Base-by-base conservation (phyloP, 139 green algal genomes). In the Parachlorella kessleri region DNA sequence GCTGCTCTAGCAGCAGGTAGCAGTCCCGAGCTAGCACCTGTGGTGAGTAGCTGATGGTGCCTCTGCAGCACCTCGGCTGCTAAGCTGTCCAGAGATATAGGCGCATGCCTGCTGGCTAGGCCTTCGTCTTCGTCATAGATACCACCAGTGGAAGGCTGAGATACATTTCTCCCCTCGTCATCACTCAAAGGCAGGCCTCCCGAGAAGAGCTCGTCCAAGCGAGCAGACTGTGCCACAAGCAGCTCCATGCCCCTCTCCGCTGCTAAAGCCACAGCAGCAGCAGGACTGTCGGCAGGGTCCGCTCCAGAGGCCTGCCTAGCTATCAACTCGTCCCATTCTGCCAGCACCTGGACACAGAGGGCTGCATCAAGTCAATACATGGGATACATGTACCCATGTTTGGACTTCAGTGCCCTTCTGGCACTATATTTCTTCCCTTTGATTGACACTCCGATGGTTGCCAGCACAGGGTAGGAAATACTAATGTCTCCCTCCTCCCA, bases 161-260 rank as follows among this genome's bases (percentile, higher is more conserved):
- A n/a, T n/a, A n/a, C n/a, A n/a, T n/a, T n/a, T n/a, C n/a, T n/a
- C n/a, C n/a, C n/a, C 1, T 72, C 73, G 6, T 53, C 48, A 28
- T 65, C 53, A 33, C 1, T 64, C 66, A 41, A 30, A 28, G 18
- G 54, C 36, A 65, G 48, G 3, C 72, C 53, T 24, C 67, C 40
- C 54, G 42, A 21, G 32, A 59, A 48, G 26, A 79, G 55, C 0
- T 55, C 65, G 66, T 79, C 70, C 36, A 72, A 28, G 14, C 21
- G 18, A 42, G 21, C 18, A 21, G 69, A 48, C 36, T 83, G 77
- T 10, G 40, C 63, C 3, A 6, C 40, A 33, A 83, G 64, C 77
- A 83, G 72, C 9, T 66, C 64, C 33, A 83, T 48, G 28, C 72
- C 77, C 21, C 53, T 35, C 69, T 83, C 77, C 18, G 69, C 77